These are phyloP conservation scores for Oryza longistaminata DNA, from an alignment of 176 grass and related monocot species.

Conservation along the genomic window DNA sequence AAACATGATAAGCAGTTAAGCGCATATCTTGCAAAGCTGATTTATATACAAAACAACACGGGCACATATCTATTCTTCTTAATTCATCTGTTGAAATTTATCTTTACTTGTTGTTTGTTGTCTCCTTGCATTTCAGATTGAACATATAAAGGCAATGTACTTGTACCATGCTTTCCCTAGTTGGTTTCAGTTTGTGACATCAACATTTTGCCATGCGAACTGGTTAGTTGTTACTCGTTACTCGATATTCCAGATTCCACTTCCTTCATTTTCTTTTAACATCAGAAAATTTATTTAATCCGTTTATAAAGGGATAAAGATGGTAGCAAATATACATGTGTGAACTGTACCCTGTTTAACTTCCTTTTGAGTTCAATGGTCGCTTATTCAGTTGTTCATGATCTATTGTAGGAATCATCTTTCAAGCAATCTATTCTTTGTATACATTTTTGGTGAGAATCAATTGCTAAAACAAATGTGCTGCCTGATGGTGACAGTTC, in stretches of 20 bases:
- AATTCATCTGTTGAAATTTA: neutral
- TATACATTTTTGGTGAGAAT: slow-evolving; percentile 98
- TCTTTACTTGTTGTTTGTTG: slow-evolving; percentile 15
- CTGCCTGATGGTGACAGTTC: slow-evolving; percentile 31
- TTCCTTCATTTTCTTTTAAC: slow-evolving; percentile 19
- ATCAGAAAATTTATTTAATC: slow-evolving; percentile 1
- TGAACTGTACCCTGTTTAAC: slow-evolving; percentile 22
- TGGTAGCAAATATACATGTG: neutral
- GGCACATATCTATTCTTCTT: neutral
- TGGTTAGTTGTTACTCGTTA: slow-evolving; percentile 58
- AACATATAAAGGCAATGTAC: slow-evolving; percentile 66
- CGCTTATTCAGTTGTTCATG: slow-evolving; percentile 31
- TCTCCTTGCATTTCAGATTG: slow-evolving; percentile 61
- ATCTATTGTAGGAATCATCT: slow-evolving; percentile 83
- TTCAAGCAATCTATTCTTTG: slow-evolving; percentile 98
- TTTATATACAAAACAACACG: slow-evolving; percentile 2
- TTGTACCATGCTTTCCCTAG: slow-evolving; percentile 71
- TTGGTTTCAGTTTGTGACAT: slow-evolving; percentile 96
- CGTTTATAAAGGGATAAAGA: neutral
- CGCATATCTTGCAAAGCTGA: neutral
- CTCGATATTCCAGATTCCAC: neutral
- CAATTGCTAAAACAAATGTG: slow-evolving; percentile 44
- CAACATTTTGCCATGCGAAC: slow-evolving; percentile 95
- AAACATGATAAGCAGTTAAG: neutral
- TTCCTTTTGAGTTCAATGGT: slow-evolving; percentile 5